A percentile compares a stretch with the other conserved stretches of the same genome.
Conservation (phyloP, 768 basidiomycete genomes). For the Termitomyces bulborhizus region DNA sequence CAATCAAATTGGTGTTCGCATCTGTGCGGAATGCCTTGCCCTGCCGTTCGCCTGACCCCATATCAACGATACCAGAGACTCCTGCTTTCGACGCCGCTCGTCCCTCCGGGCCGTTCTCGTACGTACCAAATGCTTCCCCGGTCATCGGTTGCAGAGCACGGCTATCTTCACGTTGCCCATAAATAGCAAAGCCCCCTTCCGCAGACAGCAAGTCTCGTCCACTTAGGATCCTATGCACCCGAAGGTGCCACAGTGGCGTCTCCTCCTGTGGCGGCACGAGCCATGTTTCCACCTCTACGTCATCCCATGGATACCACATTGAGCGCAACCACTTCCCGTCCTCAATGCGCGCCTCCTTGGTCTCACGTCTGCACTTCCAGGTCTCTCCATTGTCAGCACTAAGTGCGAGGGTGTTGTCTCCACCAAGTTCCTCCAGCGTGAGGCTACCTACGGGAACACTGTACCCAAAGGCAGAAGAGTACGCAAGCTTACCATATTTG, state of each 20-base stretch:
- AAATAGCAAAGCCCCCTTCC: conserved; percentile 68
- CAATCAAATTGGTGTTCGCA: conserved; percentile 42
- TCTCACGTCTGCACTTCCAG: conserved; percentile 64
- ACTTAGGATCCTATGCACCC: conserved; percentile 57
- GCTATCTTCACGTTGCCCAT: conserved; percentile 58
- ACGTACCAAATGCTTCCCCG: conserved; percentile 40
- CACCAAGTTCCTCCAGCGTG: conserved; percentile 66
- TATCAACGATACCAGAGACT: conserved; percentile 53
- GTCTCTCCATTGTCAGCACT: conserved; percentile 66
- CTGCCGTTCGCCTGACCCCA: conserved; percentile 26
- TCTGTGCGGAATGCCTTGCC: conserved; percentile 54
- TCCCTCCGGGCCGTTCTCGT: conserved; percentile 39
- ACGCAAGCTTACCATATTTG: conserved; percentile 75
- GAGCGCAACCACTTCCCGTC: conserved; percentile 50
- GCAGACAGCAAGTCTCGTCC: conserved; percentile 48
- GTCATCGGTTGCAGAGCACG: conserved; percentile 47
- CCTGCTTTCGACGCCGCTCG: conserved; percentile 56
- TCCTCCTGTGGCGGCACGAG: conserved; percentile 55
- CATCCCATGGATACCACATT: conserved; percentile 73
- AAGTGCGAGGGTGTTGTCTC: conserved; percentile 65
- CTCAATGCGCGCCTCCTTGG: conserved; percentile 55
- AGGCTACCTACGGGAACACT: conserved; percentile 63
- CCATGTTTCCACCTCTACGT: conserved; percentile 71
- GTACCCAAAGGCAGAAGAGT: conserved; percentile 75
- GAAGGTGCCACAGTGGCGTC: conserved; percentile 62